Conservation (phyloP, 345 rosid species). For the Rhodomyrtus tomentosa region DNA sequence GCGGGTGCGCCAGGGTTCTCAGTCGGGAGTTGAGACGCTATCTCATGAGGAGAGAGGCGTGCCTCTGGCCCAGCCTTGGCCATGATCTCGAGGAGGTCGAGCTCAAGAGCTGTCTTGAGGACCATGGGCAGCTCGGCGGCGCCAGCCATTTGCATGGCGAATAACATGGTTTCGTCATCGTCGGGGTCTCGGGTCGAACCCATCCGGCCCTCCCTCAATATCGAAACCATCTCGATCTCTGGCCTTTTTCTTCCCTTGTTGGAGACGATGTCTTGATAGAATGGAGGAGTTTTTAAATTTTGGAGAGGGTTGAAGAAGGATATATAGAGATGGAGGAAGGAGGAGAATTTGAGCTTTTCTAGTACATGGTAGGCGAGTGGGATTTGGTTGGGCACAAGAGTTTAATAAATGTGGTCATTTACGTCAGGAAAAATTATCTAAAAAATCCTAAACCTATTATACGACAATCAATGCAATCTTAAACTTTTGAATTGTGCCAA, state of each 20-base stretch:
- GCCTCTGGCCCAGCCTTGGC: conserved; percentile 12
- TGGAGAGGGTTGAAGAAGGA: not conserved
- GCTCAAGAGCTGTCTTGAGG: conserved; percentile 22
- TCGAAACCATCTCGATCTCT: not conserved
- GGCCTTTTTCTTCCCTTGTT: not conserved
- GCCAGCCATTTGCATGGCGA: conserved; percentile 13
- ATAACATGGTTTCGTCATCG: conserved; percentile 12
- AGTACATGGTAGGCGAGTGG: not conserved
- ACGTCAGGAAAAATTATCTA: too few species aligned
- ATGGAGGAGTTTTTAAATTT: not conserved
- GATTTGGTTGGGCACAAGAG: not conserved
- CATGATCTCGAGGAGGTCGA: conserved; percentile 24
- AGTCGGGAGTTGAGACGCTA: conserved; percentile 20
- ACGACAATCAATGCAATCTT: too few species aligned
- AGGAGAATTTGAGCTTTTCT: not conserved
- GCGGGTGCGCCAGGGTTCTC: conserved; percentile 15
- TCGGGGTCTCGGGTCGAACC: not conserved
- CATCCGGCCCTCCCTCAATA: not conserved
- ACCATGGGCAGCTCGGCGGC: conserved; percentile 22
- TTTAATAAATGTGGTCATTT: not conserved
- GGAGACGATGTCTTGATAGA: not conserved
- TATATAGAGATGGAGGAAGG: not conserved
- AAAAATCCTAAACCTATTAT: too few species aligned
- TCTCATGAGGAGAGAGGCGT: conserved; percentile 9
- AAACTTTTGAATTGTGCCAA: too few species aligned